Base-by-base conservation (phyloP, 2,329 filamentous ascomycete species). In the Rosellinia necatrix region DNA sequence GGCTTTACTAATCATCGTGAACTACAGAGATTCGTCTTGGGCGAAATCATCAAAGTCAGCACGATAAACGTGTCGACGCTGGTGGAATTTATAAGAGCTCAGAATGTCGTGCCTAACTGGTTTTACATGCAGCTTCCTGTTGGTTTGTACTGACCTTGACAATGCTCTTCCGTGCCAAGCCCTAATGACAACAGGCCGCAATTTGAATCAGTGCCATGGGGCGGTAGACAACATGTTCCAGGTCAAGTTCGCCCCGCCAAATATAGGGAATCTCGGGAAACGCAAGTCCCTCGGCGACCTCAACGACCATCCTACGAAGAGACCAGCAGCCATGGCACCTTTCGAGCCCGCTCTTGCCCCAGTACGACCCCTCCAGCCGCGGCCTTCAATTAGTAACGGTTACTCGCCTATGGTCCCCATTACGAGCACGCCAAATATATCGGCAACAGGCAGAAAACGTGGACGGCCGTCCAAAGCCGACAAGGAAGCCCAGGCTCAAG, bases 11-110 rank as follows among this genome's bases (percentile, higher is more conserved):
- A 68, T 54, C 19, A 37, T 29, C 46, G 32, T 62, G 43, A 42
- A 21, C 43, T 55, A n/a, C 64, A 85, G 82, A 80, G 81, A 60
- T 83, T 83, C 66, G 72, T 84, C 58, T 75, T 85, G 53, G 79
- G 76, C 53, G 82, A 85, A 69, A 80, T 84, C 64, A 79, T 85
- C 70, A 85, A 84, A 64, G 75, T 75, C 57, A 84, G 81, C 71
- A 69, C 74, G 25, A 70, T 84, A 56, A 76, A 81, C 53, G 66
- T 82, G 21, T 67, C 72, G 9, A 69, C 68, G 15, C 68, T 85
- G 25, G 75, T 77, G 17, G 70, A 72, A 10, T 82, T 85, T 58
- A 73, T 84, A 62, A 76, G 66, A 58, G 59, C 65, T 34, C 70
- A 76, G 55, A 69, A 68, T 8, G 64, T 79, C 49, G 69, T 73